Evolutionary conservation across 1,139 yeast species (phyloP).

Genomic region (Suhomyces bribrorum): DNA sequence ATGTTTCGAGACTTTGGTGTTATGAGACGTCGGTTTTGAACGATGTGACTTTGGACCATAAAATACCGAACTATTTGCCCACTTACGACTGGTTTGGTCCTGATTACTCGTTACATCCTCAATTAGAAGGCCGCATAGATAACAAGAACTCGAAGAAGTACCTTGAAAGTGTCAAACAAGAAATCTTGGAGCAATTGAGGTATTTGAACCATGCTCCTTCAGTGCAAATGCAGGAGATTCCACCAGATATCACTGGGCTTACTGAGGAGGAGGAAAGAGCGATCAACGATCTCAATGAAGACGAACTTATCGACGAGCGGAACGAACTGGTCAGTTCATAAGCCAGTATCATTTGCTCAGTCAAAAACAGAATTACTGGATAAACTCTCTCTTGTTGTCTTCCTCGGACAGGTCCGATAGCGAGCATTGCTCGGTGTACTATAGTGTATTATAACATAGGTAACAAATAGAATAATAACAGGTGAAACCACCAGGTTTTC

Average conservation of each 20-base stretch:
- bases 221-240: conserved; percentile 87
- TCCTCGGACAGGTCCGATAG: not conserved
- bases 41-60: conserved; percentile 72
- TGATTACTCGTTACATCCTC: conserved; percentile 87
- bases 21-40: conserved; percentile 89
- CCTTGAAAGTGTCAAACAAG: conserved; percentile 74
- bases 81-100: conserved; percentile 91
- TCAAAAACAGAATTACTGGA: not conserved
- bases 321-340: not conserved
- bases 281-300: conserved; percentile 53
- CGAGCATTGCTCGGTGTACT: not conserved
- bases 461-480: not conserved
- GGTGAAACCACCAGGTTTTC: no score
- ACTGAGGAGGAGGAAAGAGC: conserved; percentile 60
- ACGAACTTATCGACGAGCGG: conserved; percentile 20
- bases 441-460: conserved; percentile 1
- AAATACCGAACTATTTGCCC: conserved; percentile 77
- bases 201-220: conserved; percentile 90
- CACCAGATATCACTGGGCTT: conserved; percentile 78
- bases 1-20: conserved; percentile 93
- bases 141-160: conserved; percentile 85
- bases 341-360: not conserved
- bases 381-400: not conserved
- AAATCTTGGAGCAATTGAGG: conserved; percentile 79
- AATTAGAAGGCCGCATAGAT: conserved; percentile 82